A percentile compares a stretch with the other conserved stretches of the same genome.
These are phyloP conservation scores for Teunomyces lycoperdinae DNA, from an alignment of 805 yeast genomes.

Conservation along the genomic window DNA sequence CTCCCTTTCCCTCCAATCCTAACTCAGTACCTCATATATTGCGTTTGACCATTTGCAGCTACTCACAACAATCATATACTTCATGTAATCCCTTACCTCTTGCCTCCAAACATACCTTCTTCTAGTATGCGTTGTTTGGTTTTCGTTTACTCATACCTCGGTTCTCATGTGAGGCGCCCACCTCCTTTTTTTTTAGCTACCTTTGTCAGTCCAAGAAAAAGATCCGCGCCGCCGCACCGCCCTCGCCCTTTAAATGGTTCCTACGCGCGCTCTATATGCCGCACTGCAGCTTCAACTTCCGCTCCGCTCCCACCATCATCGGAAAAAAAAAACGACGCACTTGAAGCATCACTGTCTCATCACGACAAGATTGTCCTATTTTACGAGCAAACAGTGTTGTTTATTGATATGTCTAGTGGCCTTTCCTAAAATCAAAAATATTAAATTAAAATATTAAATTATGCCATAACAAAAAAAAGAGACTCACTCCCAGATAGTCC, in stretches of 20 bases:
- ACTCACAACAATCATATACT: background rate
- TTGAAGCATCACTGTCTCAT: background rate
- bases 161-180: background rate
- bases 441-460: background rate
- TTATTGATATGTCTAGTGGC: background rate
- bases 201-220: background rate
- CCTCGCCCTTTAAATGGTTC: background rate
- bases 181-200: background rate
- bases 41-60: background rate
- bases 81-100: too few relatives aligned
- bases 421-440: background rate
- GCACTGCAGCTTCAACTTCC: background rate
- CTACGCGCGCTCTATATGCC: background rate
- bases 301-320: background rate
- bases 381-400: background rate
- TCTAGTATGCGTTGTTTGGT: background rate
- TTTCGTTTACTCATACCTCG: background rate
- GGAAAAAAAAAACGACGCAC: background rate
- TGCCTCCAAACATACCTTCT: too few relatives aligned
- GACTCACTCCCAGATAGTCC: too few relatives aligned
- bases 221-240: background rate
- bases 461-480: too few relatives aligned
- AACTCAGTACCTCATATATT: background rate
- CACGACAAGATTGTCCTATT: background rate
- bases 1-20: background rate